phyloP scores from a whole-genome alignment of 352 stramenopile species.

The Achlya hypogyna region DNA sequence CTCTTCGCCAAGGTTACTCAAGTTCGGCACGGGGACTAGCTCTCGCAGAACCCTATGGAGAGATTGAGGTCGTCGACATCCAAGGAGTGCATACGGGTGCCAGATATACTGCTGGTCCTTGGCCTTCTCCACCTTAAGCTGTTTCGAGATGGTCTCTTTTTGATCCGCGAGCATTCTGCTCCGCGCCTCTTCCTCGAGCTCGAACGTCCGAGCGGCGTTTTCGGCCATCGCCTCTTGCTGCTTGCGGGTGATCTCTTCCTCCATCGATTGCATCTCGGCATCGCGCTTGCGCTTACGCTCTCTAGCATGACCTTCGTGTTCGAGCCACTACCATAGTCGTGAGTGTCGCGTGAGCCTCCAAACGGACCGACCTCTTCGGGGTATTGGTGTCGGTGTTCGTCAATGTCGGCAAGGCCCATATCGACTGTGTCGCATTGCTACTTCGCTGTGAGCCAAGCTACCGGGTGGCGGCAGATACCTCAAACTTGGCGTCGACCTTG shows the following conservation, averaged over 20 bases:
- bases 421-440: conserved; percentile 81
- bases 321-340: conserved; percentile 38
- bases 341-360: not conserved
- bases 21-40: conserved; percentile 61
- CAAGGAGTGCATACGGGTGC: conserved; percentile 59
- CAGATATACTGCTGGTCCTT: conserved; percentile 59
- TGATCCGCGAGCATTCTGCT: conserved; percentile 51
- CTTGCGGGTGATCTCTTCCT: conserved; percentile 55
- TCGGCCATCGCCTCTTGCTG: conserved; percentile 65
- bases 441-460: not conserved
- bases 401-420: conserved; percentile 59
- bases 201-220: conserved; percentile 58
- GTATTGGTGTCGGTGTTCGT: conserved; percentile 56
- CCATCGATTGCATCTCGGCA: conserved; percentile 50
- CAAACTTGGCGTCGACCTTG: conserved; percentile 65
- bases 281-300: conserved; percentile 50
- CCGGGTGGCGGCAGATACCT: conserved; percentile 27
- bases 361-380: conserved; percentile 44
- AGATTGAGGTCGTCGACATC: not conserved
- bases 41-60: conserved; percentile 51
- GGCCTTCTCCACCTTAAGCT: conserved; percentile 49
- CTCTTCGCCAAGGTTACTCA: conserved; percentile 74
- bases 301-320: conserved; percentile 36
- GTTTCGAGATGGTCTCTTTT: conserved; percentile 43
- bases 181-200: conserved; percentile 55